Percentiles rank a stretch among this genome's conserved stretches.
Evolutionary conservation across 2,329 filamentous ascomycete genomes (phyloP).

Genomic region (Stagonosporopsis cucurbitacearum): DNA sequence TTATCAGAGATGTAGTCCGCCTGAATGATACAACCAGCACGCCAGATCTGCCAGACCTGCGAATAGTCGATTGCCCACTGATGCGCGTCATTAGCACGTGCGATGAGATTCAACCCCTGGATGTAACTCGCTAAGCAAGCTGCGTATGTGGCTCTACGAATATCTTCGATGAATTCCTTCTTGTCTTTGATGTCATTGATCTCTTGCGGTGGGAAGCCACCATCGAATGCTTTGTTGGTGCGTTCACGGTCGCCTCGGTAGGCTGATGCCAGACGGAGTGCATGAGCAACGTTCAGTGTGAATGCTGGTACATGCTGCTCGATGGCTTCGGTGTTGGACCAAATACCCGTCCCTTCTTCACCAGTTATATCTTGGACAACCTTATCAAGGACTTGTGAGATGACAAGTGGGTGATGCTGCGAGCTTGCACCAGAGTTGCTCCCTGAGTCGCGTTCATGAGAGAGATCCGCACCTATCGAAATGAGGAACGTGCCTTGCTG

Average conservation of each 20-base stretch:
- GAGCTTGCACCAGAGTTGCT: constrained; percentile 28
- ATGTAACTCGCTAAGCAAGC: constrained; percentile 68
- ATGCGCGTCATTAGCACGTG: constrained; percentile 63
- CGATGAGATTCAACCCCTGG: constrained; percentile 71
- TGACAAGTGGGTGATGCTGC: constrained; percentile 54
- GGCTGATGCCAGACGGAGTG: constrained; percentile 68
- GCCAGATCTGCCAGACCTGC: constrained; percentile 67
- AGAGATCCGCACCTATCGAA: constrained; percentile 68
- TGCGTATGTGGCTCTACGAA: constrained; percentile 67
- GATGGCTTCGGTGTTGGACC: constrained; percentile 69
- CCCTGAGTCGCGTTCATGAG: constrained; percentile 55
- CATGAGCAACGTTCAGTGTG: constrained; percentile 68
- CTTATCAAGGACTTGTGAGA: constrained; percentile 70
- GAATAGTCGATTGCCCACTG: constrained; percentile 64
- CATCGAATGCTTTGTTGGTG: constrained; percentile 57
- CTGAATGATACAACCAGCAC: constrained; percentile 74
- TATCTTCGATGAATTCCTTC: constrained; percentile 60
- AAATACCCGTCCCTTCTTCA: constrained; percentile 71
- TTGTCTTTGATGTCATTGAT: constrained; percentile 42
- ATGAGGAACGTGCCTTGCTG: constrained; percentile 66
- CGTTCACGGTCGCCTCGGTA: constrained; percentile 63
- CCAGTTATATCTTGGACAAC: constrained; percentile 73
- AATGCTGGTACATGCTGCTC: constrained; percentile 68
- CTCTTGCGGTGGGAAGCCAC: constrained; percentile 50
- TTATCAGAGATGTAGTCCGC: constrained; percentile 67